phyloP scores from a whole-genome alignment of 2,329 filamentous ascomycete genomes.

The Cordyceps sp. region DNA sequence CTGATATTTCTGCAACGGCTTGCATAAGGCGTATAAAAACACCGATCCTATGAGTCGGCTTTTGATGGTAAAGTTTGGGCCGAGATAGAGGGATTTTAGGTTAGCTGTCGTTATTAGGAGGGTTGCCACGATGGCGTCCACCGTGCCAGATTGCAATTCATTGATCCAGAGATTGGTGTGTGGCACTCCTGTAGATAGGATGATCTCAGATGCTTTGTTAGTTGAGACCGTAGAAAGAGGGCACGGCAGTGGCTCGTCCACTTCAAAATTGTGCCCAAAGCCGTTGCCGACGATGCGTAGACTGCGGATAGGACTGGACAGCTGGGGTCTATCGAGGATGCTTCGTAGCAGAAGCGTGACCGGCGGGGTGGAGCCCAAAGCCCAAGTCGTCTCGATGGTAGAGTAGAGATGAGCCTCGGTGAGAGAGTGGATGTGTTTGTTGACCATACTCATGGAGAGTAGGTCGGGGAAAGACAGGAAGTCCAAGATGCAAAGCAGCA shows the following conservation, averaged over 20 bases:
- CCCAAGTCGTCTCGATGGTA: not conserved
- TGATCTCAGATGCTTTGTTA: not conserved
- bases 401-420: not conserved
- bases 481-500: not conserved
- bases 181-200: not conserved
- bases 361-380: not conserved
- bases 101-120: slow-evolving; percentile 2
- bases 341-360: not conserved
- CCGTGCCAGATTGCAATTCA: not conserved
- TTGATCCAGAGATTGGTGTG: not conserved
- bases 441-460: not conserved
- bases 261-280: not conserved
- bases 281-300: not conserved
- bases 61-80: slow-evolving; percentile 1
- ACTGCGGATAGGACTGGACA: not conserved
- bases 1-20: not conserved
- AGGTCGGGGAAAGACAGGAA: not conserved
- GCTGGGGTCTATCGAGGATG: not conserved
- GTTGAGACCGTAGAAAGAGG: not conserved
- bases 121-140: slow-evolving; percentile 3
- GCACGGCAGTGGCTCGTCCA: not conserved
- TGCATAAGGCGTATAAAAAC: slow-evolving; percentile 1
- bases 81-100: slow-evolving; percentile 1
- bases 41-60: not conserved
- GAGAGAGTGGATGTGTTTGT: not conserved